Evolutionary conservation across 805 yeast species (phyloP).

Genomic region (Yarrowia yakushimensis): DNA sequence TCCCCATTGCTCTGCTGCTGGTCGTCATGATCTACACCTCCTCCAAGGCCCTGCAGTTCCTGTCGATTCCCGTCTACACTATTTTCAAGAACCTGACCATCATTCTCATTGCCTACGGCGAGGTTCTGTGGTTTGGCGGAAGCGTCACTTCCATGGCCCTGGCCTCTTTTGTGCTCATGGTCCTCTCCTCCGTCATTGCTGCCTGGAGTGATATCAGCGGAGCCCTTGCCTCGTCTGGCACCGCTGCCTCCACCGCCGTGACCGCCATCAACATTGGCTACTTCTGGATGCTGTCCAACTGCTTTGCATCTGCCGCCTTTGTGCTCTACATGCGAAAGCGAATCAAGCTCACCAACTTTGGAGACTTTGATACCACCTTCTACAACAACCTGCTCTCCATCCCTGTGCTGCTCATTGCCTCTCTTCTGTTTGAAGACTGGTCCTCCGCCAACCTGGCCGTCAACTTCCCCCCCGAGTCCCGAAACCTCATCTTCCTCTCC

Average conservation of each 20-base stretch:
- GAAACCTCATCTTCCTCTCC: constrained; percentile 66
- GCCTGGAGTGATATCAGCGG: constrained; percentile 73
- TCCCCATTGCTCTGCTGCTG: constrained; percentile 84
- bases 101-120: constrained; percentile 96
- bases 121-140: constrained; percentile 96
- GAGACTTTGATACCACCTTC: constrained; percentile 94
- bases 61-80: constrained; percentile 93
- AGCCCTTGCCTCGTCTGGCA: constrained; percentile 38
- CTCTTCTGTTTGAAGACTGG: constrained; percentile 90
- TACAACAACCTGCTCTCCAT: constrained; percentile 93
- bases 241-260: constrained; percentile 33
- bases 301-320: constrained; percentile 89
- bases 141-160: constrained; percentile 83
- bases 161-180: constrained; percentile 87
- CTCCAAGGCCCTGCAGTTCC: constrained; percentile 87
- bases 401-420: constrained; percentile 76
- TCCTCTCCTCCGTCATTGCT: constrained; percentile 92
- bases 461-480: constrained; percentile 75
- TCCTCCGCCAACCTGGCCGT: constrained; percentile 65
- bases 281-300: constrained; percentile 95
- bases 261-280: constrained; percentile 62
- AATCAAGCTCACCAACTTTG: constrained; percentile 90
- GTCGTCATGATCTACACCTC: constrained; percentile 95
- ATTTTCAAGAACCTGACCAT: constrained; percentile 97
- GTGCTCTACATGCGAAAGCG: constrained; percentile 96